Conservation (phyloP, 2,329 filamentous ascomycete genomes). For the Pezicula neosporulosa region DNA sequence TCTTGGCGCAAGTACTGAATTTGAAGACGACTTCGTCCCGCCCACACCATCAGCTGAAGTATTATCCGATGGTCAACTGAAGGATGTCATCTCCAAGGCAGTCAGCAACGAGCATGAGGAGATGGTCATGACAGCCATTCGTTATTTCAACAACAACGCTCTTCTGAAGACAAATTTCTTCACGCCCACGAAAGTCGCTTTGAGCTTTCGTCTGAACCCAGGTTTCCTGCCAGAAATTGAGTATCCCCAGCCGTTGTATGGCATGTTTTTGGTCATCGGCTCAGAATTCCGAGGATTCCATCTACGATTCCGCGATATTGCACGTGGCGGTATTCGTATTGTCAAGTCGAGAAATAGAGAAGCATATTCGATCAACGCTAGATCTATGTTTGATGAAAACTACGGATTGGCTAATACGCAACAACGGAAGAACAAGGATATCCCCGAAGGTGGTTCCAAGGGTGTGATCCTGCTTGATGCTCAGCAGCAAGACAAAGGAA, state of each 20-base stretch:
- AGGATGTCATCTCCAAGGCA: constrained; percentile 74
- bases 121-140: constrained; percentile 97
- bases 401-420: constrained; percentile 98
- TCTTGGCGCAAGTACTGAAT: constrained; percentile 52
- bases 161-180: constrained; percentile 94
- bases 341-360: constrained; percentile 97
- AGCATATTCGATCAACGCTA: constrained; percentile 92
- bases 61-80: constrained; percentile 70
- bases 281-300: constrained; percentile 97
- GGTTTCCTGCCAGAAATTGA: constrained; percentile 86
- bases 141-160: constrained; percentile 92
- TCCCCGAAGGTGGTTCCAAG: constrained; percentile 96
- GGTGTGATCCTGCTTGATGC: constrained; percentile 94
- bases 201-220: constrained; percentile 92
- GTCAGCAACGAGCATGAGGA: constrained; percentile 91
- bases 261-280: constrained; percentile 98
- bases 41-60: constrained; percentile 61
- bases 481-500: constrained; percentile 88
- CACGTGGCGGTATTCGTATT: constrained; percentile 94
- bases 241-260: constrained; percentile 90
- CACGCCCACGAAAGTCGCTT: constrained; percentile 94
- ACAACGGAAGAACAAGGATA: constrained; percentile 99
- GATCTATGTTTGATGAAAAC: constrained; percentile 97
- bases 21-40: constrained; percentile 48
- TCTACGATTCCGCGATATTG: constrained; percentile 93